Evolutionary conservation across 2,329 filamentous ascomycete species (phyloP), one percentile per base, ranked within the genome.

Genomic region (Chrysosporium queenslandicum): DNA sequence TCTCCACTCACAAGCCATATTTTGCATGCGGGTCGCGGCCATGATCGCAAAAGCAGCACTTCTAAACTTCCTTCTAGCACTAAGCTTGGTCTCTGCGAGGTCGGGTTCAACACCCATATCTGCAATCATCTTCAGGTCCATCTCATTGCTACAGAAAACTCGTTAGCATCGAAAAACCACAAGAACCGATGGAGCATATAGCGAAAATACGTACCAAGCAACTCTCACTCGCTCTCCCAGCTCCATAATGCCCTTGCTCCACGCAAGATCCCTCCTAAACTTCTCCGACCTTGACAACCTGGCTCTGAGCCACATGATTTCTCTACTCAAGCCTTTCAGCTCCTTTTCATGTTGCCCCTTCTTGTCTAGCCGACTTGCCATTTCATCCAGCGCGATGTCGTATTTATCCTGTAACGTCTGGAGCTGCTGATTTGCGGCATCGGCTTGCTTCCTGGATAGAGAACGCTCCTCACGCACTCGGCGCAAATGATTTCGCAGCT

Each of bases 261-360:
- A 94, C 7, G 86, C 86, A 29, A 91, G 79, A 62, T 90, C 87
- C 57, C 79, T 77, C 39, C 92, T 79, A 70, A 97, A 83, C 47
- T 79, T 80, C 60, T 87, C 81, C 69, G 96, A 91, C 29, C 92
- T 80, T 64, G 81, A 78, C 72, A 86, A 86, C 49, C 85, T 81
- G 1, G 87, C 87, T 61, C 89, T 82, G 66, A 97, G 81, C 82
- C 87, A 97, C 62, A 89, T 80, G 66, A 97, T 91, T 70, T 97
- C 90, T 71, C 92, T 86, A 50, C 81, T 80, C 64, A 97, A 77
- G 16, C 91, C 91, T 59, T 83, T 81, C 50, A 96, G 80, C 61
- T 88, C 82, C 42, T 84, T 81, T 46, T 77, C 74, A 65, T 74
- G 62, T 58, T 68, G 61, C 63, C 66, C 59, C 63, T 72, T 66